These are phyloP conservation scores for Coemansia sp. DNA, from an alignment of 371 early-diverging fungal species.

Conservation along the genomic window DNA sequence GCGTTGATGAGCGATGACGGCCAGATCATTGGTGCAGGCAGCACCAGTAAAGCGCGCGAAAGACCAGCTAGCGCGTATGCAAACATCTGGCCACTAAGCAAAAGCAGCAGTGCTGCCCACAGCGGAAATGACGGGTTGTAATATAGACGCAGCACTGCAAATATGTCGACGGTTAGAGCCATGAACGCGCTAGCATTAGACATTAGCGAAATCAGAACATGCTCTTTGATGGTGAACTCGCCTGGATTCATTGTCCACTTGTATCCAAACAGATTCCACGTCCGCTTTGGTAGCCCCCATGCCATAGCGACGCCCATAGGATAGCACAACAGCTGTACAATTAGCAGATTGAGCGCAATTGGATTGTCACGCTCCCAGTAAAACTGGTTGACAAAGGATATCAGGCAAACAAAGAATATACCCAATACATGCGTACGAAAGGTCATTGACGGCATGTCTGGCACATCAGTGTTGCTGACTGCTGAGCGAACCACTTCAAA, in stretches of 20 bases:
- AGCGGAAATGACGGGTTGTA: constrained; percentile 60
- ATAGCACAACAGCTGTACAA: constrained; percentile 65
- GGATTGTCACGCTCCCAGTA: constrained; percentile 69
- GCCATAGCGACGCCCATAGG: constrained; percentile 68
- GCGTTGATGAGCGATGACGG: constrained; percentile 71
- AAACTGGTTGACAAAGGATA: constrained; percentile 73
- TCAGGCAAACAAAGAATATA: constrained; percentile 57
- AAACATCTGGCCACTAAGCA: constrained; percentile 70
- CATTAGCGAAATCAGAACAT: constrained; percentile 73
- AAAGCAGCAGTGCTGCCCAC: constrained; percentile 58
- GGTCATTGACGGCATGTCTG: constrained; percentile 67
- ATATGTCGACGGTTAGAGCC: constrained; percentile 75
- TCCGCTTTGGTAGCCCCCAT: constrained; percentile 37
- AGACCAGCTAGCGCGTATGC: constrained; percentile 85
- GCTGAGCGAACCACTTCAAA: constrained; percentile 71
- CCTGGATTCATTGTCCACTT: constrained; percentile 72
- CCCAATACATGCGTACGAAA: constrained; percentile 74
- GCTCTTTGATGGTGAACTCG: constrained; percentile 86
- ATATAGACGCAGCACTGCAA: constrained; percentile 59
- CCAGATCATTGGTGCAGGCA: constrained; percentile 86
- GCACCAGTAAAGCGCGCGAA: constrained; percentile 69
- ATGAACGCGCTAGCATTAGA: constrained; percentile 63
- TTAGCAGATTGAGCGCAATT: constrained; percentile 58
- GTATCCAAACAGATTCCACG: constrained; percentile 46
- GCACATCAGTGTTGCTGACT: constrained; percentile 67